These are phyloP conservation scores for Globisporangium middletonii DNA, from an alignment of 352 stramenopile genomes.

Conservation along the genomic window DNA sequence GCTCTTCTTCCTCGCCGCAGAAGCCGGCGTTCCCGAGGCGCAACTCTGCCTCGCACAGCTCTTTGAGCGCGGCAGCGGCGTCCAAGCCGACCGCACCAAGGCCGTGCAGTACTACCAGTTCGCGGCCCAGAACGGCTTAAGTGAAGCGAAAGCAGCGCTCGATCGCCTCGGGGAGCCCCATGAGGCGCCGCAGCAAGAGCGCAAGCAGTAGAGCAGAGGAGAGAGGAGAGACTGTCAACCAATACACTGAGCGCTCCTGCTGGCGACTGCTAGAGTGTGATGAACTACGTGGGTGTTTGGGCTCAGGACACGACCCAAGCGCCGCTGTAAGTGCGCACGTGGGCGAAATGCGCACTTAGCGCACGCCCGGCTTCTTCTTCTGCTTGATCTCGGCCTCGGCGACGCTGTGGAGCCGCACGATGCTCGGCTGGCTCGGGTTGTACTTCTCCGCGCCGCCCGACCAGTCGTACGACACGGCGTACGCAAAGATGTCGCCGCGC, in stretches of 20 bases:
- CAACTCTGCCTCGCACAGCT: slow-evolving; percentile 75
- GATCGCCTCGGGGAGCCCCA: slow-evolving; percentile 41
- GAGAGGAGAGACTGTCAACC: background rate
- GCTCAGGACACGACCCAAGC: no score
- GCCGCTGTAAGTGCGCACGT: no score
- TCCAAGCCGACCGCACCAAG: slow-evolving; percentile 44
- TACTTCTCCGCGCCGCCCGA: slow-evolving; percentile 90
- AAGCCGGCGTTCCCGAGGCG: slow-evolving; percentile 50
- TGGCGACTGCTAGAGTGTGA: no score
- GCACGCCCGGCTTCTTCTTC: slow-evolving; percentile 87
- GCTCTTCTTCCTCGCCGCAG: slow-evolving; percentile 66
- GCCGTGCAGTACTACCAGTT: slow-evolving; percentile 74
- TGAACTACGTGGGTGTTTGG: no score
- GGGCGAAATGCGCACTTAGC: no score
- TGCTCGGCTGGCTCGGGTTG: slow-evolving; percentile 79
- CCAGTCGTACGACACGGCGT: slow-evolving; percentile 97
- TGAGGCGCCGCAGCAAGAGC: slow-evolving; percentile 16
- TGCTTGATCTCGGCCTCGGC: slow-evolving; percentile 94
- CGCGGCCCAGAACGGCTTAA: slow-evolving; percentile 45
- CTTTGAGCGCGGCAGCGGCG: slow-evolving; percentile 55
- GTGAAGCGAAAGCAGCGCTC: slow-evolving; percentile 46
- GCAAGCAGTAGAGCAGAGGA: background rate
- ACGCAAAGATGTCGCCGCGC: slow-evolving; percentile 93
- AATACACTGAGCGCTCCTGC: no score
- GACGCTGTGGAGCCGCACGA: slow-evolving; percentile 92